phyloP scores from a whole-genome alignment of 192 early-diverging fungal species.

The Linnemannia elongata region DNA sequence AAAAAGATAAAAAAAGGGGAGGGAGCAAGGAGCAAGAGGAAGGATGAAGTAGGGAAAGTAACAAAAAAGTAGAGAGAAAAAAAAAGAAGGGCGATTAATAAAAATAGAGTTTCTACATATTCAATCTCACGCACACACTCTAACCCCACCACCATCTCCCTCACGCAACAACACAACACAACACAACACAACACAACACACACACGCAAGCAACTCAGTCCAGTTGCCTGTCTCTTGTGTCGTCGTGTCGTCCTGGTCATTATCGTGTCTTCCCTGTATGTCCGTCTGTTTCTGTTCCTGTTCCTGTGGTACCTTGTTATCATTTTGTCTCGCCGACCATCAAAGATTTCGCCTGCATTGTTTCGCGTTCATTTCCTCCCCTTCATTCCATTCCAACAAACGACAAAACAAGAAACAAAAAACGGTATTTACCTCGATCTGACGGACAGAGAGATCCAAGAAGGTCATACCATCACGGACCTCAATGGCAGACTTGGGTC shows the following conservation, averaged over 20 bases:
- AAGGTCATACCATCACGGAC: slow-evolving; percentile 98
- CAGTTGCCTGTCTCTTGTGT: background rate
- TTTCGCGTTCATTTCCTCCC: background rate
- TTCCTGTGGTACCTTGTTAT: background rate
- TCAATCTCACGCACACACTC: background rate
- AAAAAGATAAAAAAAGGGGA: slow-evolving; percentile 8
- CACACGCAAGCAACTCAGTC: background rate
- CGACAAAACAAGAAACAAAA: background rate
- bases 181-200: too few species aligned
- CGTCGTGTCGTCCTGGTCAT: background rate
- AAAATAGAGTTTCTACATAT: slow-evolving; percentile 3
- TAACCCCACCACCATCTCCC: background rate
- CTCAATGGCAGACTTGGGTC: slow-evolving; percentile 97
- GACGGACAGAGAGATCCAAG: slow-evolving; percentile 95
- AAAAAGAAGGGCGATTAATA: slow-evolving; percentile 6
- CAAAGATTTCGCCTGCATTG: background rate
- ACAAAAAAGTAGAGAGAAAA: too few species aligned
- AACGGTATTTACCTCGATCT: slow-evolving; percentile 91
- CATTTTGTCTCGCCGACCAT: too few species aligned
- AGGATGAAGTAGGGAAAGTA: background rate
- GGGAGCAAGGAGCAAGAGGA: background rate
- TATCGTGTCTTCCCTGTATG: background rate
- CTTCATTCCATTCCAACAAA: background rate
- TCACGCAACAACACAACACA: too few species aligned
- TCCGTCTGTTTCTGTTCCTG: background rate